Evolutionary conservation across 306 rosid genomes (phyloP).

Genomic region (Lablab purpureus): DNA sequence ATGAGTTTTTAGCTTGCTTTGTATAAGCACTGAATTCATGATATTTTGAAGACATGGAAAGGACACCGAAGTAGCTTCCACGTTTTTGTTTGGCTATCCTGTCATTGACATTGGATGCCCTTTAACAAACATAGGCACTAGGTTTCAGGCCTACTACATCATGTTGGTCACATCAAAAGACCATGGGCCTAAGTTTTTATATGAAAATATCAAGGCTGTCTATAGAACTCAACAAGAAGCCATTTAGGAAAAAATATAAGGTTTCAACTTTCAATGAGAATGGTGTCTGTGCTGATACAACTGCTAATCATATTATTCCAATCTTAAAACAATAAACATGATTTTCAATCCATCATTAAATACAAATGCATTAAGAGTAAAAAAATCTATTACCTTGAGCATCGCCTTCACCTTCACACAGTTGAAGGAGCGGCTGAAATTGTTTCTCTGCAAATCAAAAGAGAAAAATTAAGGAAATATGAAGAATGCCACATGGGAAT

Average conservation of each 20-base stretch:
- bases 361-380: constrained; percentile 1
- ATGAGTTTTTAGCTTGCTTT: constrained; percentile 30
- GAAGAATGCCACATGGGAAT: constrained; percentile 19
- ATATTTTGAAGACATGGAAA: constrained; percentile 38
- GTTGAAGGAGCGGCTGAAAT: constrained; percentile 57
- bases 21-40: constrained; percentile 37
- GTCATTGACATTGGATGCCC: constrained; percentile 36
- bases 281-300: background rate
- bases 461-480: background rate
- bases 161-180: constrained; percentile 37
- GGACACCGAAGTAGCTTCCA: constrained; percentile 39
- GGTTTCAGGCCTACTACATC: constrained; percentile 37
- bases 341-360: constrained; percentile 17
- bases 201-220: constrained; percentile 32
- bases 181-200: constrained; percentile 20
- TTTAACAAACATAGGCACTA: constrained; percentile 30
- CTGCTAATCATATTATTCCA: constrained; percentile 14
- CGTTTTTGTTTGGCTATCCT: constrained; percentile 26
- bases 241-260: constrained; percentile 33
- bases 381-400: constrained; percentile 53
- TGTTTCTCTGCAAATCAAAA: constrained; percentile 66
- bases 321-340: background rate
- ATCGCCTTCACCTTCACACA: constrained; percentile 58
- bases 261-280: constrained; percentile 36
- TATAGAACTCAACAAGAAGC: constrained; percentile 39